Conservation (phyloP, 805 yeast species). For the Hanseniaspora occidentalis region DNA sequence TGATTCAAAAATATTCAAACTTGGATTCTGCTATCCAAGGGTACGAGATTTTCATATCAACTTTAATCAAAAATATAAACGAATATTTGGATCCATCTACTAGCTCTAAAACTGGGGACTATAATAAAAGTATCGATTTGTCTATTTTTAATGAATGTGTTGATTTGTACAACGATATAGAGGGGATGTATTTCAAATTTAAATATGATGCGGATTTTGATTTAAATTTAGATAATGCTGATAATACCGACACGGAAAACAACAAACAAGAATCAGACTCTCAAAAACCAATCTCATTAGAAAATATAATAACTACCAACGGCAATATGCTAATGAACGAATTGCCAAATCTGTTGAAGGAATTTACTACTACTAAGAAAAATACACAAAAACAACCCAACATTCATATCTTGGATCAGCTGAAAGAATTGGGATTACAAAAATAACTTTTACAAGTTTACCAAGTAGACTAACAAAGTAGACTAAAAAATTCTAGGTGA, state of each 20-base stretch:
- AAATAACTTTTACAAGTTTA: not conserved
- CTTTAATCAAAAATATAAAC: too few species aligned
- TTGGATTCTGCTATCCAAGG: too few species aligned
- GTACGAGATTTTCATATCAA: too few species aligned
- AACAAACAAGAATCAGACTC: not conserved
- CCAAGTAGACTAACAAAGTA: too few species aligned
- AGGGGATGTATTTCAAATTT: slow-evolving; percentile 49
- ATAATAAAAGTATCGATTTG: not conserved
- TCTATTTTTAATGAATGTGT: slow-evolving; percentile 52
- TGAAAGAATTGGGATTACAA: not conserved
- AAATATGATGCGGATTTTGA: slow-evolving; percentile 8
- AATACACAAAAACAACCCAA: not conserved
- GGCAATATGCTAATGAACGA: not conserved
- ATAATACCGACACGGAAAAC: slow-evolving; percentile 2
- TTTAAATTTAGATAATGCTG: slow-evolving; percentile 2
- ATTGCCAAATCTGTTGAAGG: slow-evolving; percentile 7
- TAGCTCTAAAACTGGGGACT: not conserved
- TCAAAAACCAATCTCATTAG: not conserved
- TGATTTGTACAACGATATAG: slow-evolving; percentile 56
- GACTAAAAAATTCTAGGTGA: too few species aligned
- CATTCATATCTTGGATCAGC: slow-evolving; percentile 4
- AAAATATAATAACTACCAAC: too few species aligned
- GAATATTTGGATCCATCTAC: not conserved
- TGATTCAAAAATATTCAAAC: too few species aligned
- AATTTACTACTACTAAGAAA: slow-evolving; percentile 1